A percentile compares a stretch with the other conserved stretches of the same genome.
Evolutionary conservation across 805 yeast genomes (phyloP).

Genomic region (Millerozyma acaciae): DNA sequence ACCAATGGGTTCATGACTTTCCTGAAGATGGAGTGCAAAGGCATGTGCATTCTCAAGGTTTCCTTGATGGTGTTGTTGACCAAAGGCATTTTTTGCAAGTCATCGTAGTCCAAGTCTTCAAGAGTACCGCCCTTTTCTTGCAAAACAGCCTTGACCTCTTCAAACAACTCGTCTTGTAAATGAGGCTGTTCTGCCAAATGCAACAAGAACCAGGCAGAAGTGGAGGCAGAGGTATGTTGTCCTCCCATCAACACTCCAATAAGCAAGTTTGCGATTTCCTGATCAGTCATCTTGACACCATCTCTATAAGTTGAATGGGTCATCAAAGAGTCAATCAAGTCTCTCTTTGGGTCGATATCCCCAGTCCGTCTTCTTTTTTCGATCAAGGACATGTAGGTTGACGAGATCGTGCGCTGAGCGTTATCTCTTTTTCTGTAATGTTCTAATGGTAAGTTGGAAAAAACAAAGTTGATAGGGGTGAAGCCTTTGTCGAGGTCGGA

Average conservation of each 20-base stretch:
- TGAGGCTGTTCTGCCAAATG: conserved; percentile 88
- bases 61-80: conserved; percentile 85
- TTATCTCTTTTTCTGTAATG: conserved; percentile 78
- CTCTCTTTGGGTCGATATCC: conserved; percentile 75
- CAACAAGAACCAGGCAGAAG: conserved; percentile 90
- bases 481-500: conserved; percentile 95
- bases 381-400: conserved; percentile 78
- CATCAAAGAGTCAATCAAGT: conserved; percentile 85
- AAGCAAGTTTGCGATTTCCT: conserved; percentile 87
- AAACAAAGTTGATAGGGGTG: conserved; percentile 92
- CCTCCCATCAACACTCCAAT: conserved; percentile 99
- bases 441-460: conserved; percentile 89
- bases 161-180: conserved; percentile 73
- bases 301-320: conserved; percentile 82
- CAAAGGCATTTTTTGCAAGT: conserved; percentile 74
- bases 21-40: conserved; percentile 93
- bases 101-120: conserved; percentile 72
- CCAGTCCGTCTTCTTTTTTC: conserved; percentile 66
- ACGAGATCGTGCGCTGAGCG: conserved; percentile 80
- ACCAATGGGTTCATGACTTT: conserved; percentile 75
- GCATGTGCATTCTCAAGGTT: conserved; percentile 93
- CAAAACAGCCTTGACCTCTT: conserved; percentile 67
- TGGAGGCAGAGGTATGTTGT: conserved; percentile 95
- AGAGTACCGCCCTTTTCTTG: conserved; percentile 45
- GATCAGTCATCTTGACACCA: conserved; percentile 91